Base-by-base conservation (phyloP, 164 flowering plant genomes). In the Chimonanthus salicifolius region DNA sequence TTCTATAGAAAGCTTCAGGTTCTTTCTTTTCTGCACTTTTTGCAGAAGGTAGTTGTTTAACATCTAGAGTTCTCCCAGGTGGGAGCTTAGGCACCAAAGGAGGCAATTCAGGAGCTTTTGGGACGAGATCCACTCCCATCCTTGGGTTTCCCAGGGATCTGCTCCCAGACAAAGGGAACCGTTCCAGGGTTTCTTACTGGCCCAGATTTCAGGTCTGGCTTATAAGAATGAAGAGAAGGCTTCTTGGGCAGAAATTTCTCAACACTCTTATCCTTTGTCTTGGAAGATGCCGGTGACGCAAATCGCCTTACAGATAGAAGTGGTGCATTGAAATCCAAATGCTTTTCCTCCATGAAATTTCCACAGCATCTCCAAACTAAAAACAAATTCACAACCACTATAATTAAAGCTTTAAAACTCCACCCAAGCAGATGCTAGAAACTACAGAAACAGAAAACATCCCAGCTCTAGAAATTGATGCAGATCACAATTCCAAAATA, bases 131-230 rank as follows among this genome's bases (percentile, higher is more conserved):
- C 81, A 4, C 64, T 78, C 74, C 83, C 87, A 76, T 84, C 80
- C 78, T 94, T 94, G 51, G 91, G 98, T 74, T 81, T 84, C 73
- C 98, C 97, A 3, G 98, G 97, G 54, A 75, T 80, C 54, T 83
- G 79, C 69, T 94, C 98, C 97, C 97, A 92, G 46, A 76, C 0
- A 71, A 94, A 94, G 47, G 97, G 98, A 76, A 94, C 92, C 4
- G 82, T 81, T 51, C 98, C 97, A 2, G 97, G 84, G 16, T 87
- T 84, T 68, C 86, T 90, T 45, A 90, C 50, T 5, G 98, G 92
- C 60, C 97, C 95, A 16, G 98, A 91, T 80, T 86, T 88, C 62
- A 88, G 64, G 4, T 90, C 92, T 18, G 92, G 83, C 77, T 81
- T 87, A 74, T 86, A 84, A 21, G 51, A 70, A 46, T 94, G 92